phyloP scores from a whole-genome alignment of 1,139 yeast species.

The Lizanozyma gosingica region DNA sequence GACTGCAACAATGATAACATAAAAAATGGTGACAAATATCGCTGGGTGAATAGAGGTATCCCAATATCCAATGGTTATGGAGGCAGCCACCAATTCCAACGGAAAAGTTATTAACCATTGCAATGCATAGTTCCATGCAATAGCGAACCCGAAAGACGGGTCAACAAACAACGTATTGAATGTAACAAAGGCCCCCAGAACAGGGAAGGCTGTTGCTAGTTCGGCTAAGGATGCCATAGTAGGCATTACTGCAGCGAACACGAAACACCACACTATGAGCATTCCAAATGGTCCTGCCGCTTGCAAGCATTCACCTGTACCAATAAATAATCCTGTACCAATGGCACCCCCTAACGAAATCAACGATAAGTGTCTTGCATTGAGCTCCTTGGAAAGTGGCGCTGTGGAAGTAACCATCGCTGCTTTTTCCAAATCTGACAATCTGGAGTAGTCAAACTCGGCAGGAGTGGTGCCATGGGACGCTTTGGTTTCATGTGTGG shows the following conservation, averaged over 20 bases:
- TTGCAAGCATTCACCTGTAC: conserved; percentile 58
- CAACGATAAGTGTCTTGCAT: conserved; percentile 50
- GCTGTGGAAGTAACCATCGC: conserved; percentile 21
- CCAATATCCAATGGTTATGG: conserved; percentile 27
- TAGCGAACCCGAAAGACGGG: conserved; percentile 30
- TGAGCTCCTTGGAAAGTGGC: conserved; percentile 30
- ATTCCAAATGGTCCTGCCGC: conserved; percentile 80
- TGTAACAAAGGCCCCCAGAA: conserved; percentile 31
- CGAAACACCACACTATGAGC: conserved; percentile 56
- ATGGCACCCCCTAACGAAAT: conserved; percentile 60
- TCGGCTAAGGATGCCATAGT: conserved; percentile 30
- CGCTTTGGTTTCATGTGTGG: conserved; percentile 3
- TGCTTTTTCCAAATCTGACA: conserved; percentile 15
- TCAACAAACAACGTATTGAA: conserved; percentile 29
- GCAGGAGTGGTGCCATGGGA: background rate
- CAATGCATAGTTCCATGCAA: conserved; percentile 35
- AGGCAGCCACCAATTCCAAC: conserved; percentile 31
- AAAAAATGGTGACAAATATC: conserved; percentile 24
- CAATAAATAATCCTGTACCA: conserved; percentile 66
- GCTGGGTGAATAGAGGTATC: conserved; percentile 18
- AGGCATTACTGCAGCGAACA: conserved; percentile 31
- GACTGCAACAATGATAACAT: conserved; percentile 18
- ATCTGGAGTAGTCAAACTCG: background rate
- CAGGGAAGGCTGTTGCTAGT: conserved; percentile 32
- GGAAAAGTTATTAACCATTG: conserved; percentile 33